Percentiles rank a stretch among this genome's conserved stretches.
phyloP scores from a whole-genome alignment of 192 early-diverging fungal species.

The Backusella parvicylindrica region DNA sequence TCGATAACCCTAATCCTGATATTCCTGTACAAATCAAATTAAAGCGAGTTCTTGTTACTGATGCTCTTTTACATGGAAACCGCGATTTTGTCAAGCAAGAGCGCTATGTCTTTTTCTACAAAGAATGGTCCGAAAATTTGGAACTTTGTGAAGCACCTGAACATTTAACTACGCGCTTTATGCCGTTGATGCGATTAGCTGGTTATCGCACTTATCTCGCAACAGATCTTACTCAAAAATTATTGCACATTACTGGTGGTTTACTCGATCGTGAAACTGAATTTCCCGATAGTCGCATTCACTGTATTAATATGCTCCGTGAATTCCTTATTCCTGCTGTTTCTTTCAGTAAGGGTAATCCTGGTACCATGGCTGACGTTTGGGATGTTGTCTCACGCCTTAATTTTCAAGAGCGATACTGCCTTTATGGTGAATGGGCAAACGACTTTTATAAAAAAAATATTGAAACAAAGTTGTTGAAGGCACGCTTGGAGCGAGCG shows the following conservation, averaged over 20 bases:
- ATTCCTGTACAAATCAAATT: slow-evolving; percentile 13
- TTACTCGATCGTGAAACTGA: slow-evolving; percentile 15
- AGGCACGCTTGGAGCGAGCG: slow-evolving; percentile 35
- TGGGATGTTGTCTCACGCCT: slow-evolving; percentile 64
- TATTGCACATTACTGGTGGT: slow-evolving; percentile 4
- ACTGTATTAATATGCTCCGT: slow-evolving; percentile 23
- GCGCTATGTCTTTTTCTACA: slow-evolving; percentile 59
- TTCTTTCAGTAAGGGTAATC: slow-evolving; percentile 58
- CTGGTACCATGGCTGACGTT: slow-evolving; percentile 56
- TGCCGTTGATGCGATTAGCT: slow-evolving; percentile 40
- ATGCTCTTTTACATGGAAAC: neutral
- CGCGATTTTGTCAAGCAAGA: slow-evolving; percentile 20
- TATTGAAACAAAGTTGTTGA: slow-evolving; percentile 50
- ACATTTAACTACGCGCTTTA: slow-evolving; percentile 31
- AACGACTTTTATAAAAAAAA: slow-evolving; percentile 50
- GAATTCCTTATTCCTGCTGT: slow-evolving; percentile 61
- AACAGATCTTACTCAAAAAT: slow-evolving; percentile 18
- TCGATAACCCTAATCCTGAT: neutral
- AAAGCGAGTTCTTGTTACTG: neutral
- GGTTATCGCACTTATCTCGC: slow-evolving; percentile 41
- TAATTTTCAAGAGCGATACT: slow-evolving; percentile 57
- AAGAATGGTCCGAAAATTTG: slow-evolving; percentile 49
- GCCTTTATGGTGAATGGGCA: slow-evolving; percentile 80
- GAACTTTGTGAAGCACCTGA: slow-evolving; percentile 24
- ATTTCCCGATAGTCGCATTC: neutral